Evolutionary conservation across 2,329 filamentous ascomycete species (phyloP).

Genomic region (Penicillium corylophilum): DNA sequence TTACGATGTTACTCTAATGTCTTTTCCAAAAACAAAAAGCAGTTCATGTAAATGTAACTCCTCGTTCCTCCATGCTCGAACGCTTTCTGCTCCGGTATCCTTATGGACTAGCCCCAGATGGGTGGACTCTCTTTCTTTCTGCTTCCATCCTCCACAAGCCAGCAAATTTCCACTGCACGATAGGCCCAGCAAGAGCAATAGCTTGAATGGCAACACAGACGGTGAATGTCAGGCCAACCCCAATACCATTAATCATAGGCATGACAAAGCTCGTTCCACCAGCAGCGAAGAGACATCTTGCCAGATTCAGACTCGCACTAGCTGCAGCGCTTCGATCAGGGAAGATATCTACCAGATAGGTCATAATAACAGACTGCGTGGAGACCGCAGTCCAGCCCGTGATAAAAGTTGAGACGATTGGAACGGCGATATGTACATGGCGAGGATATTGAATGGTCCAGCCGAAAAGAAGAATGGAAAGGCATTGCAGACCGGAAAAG

Average conservation of each 20-base stretch:
- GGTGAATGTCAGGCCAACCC: constrained; percentile 50
- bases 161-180: constrained; percentile 47
- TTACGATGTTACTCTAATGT: background rate
- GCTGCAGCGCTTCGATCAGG: constrained; percentile 51
- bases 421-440: constrained; percentile 49
- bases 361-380: constrained; percentile 51
- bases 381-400: constrained; percentile 55
- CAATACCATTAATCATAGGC: constrained; percentile 50
- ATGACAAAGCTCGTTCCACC: constrained; percentile 52
- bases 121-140: background rate
- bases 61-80: background rate
- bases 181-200: constrained; percentile 47
- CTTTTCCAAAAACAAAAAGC: background rate
- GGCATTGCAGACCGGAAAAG: constrained; percentile 47
- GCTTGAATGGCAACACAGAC: constrained; percentile 47
- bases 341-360: constrained; percentile 57
- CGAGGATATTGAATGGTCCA: constrained; percentile 51
- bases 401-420: constrained; percentile 53
- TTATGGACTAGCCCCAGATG: too few species aligned
- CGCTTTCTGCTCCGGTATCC: too few species aligned
- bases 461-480: constrained; percentile 52
- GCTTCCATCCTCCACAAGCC: constrained; percentile 40
- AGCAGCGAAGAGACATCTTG: constrained; percentile 53
- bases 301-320: constrained; percentile 55
- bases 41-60: background rate